Evolutionary conservation across 192 early-diverging fungal genomes (phyloP), one percentile per base, ranked within the genome.

Genomic region (Chytriomyces confervae): DNA sequence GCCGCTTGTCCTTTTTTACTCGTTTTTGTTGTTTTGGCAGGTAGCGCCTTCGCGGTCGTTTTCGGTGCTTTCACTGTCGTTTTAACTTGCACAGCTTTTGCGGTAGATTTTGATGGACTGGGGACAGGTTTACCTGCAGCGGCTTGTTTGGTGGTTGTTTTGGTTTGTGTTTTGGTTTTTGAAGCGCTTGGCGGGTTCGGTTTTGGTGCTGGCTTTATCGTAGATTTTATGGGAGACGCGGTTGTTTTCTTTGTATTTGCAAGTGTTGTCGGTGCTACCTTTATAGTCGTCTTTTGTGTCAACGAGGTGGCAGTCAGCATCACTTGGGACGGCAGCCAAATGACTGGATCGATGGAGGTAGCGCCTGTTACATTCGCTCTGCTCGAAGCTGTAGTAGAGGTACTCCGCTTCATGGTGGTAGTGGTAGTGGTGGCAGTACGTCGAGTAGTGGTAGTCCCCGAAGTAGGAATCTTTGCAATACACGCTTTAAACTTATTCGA

Each of bases 401-500:
- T 65, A 16, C 11, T 65, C 64, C 20, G 13, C 3, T 27, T 65
- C 20, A 29, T 65, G 13, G 64, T 65, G 3, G 64, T 65, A 13
- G 64, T 1, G 1, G 63, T 65, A 24, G 36, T 36, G 36, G 36
- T 36, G 36, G 36, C 4, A 36, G 36, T 3, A 36, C 36, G 36
- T 2, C 36, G 36, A 0, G 36, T 36, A 36, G 36, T 36, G 36
- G 36, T 36, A 36, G 36, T 57, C 53, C 16, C 20, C 53, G 53
- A 20, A 57, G 53, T 20, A 20, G 53, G 53, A 13, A 57, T n/a
- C 3, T 57, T 20, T 20, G 53, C 53, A 57, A 57, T 13, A 20
- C 53, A 57, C 53, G 13, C 61, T 63, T 47, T 49, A n/a, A 16
- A 63, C 48, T 44, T 24, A 72, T 82, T 81, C 23, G 57, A 53